phyloP scores from a whole-genome alignment of 2,329 filamentous ascomycete species.

The Sarocladium brachiariae region DNA sequence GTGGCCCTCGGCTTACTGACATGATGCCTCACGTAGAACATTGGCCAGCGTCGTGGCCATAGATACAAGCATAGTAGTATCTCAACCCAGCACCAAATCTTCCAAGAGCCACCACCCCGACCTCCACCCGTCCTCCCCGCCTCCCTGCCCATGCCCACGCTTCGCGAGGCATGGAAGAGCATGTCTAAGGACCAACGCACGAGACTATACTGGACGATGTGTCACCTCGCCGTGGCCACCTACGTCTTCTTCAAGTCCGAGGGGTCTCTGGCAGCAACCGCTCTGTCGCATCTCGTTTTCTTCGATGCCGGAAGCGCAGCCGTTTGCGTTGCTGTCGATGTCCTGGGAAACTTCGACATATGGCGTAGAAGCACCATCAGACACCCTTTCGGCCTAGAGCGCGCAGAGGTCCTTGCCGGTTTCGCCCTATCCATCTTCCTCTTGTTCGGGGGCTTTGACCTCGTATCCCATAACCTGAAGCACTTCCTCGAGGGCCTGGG shows the following conservation, averaged over 20 bases:
- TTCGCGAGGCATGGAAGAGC: slow-evolving; percentile 79
- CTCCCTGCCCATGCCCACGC: slow-evolving; percentile 84
- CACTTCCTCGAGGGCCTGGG: slow-evolving; percentile 68
- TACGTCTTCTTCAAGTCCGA: slow-evolving; percentile 82
- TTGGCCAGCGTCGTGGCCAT: slow-evolving; percentile 88
- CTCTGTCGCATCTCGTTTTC: slow-evolving; percentile 85
- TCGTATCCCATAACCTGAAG: slow-evolving; percentile 88
- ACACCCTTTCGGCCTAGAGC: slow-evolving; percentile 88
- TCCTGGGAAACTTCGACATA: slow-evolving; percentile 93
- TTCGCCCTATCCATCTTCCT: slow-evolving; percentile 95
- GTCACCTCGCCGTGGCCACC: slow-evolving; percentile 75
- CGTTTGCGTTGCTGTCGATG: slow-evolving; percentile 86
- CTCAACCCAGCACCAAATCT: slow-evolving; percentile 83
- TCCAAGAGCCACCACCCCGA: slow-evolving; percentile 81
- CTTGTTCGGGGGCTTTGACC: slow-evolving; percentile 94
- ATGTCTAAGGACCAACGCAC: slow-evolving; percentile 84
- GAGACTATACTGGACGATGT: slow-evolving; percentile 81
- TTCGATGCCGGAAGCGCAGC: slow-evolving; percentile 92
- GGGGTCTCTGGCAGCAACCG: slow-evolving; percentile 84
- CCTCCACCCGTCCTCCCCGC: slow-evolving; percentile 85
- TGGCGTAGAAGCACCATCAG: slow-evolving; percentile 90
- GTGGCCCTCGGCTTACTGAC: slow-evolving; percentile 8
- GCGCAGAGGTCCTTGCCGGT: slow-evolving; percentile 87
- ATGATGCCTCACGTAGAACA: slow-evolving; percentile 47
- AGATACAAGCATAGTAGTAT: slow-evolving; percentile 97